Evolutionary conservation across 1,284 basidiomycete genomes (phyloP).

Genomic region (Schizophyllum amplum): DNA sequence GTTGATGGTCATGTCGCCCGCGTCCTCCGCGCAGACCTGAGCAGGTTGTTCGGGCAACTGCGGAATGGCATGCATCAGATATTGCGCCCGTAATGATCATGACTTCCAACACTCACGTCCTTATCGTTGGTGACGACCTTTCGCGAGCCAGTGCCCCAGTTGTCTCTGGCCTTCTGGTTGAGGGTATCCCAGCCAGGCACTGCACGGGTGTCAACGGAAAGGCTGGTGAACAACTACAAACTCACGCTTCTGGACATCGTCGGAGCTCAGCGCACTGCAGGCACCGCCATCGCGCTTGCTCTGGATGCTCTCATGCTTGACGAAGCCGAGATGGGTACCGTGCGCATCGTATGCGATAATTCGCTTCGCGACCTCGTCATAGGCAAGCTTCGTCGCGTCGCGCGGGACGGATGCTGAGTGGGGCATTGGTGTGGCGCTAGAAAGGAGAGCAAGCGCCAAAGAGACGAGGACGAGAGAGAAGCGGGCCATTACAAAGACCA

Average conservation of each 20-base stretch:
- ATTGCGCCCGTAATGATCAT: neutral
- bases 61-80: neutral
- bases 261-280: constrained; percentile 2
- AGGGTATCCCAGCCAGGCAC: constrained; percentile 8
- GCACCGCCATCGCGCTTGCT: neutral
- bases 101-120: neutral
- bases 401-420: neutral
- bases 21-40: neutral
- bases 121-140: constrained; percentile 9
- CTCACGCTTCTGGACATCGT: constrained; percentile 4
- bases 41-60: neutral
- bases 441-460: neutral
- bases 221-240: neutral
- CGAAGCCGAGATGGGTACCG: neutral
- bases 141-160: constrained; percentile 7
- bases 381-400: constrained; percentile 1
- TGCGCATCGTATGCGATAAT: neutral
- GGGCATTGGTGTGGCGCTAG: neutral
- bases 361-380: neutral
- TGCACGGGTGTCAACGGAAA: neutral
- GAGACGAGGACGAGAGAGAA: neutral
- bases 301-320: neutral
- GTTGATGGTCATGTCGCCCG: neutral
- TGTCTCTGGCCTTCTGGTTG: constrained; percentile 1
- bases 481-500: neutral